Percentiles rank a stretch among this genome's conserved stretches.
Evolutionary conservation across 495 filamentous ascomycete genomes (phyloP).

Genomic region (Talaromyces nanjingensis): DNA sequence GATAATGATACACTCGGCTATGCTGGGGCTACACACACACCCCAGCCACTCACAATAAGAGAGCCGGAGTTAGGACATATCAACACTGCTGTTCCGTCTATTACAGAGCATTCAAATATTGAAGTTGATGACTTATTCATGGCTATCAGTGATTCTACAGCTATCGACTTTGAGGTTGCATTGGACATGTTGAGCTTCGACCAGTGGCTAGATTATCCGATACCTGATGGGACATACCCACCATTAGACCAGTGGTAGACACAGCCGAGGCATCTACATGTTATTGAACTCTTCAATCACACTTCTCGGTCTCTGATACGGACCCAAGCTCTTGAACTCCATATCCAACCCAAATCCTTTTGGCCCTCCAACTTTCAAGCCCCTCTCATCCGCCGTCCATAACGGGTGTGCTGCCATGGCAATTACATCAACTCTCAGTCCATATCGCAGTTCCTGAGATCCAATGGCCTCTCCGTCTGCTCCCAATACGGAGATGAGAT

Average conservation of each 20-base stretch:
- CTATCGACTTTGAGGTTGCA: conserved; percentile 8
- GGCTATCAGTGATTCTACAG: conserved; percentile 2
- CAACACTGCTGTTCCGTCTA: background rate
- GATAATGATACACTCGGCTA: background rate
- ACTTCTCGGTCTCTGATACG: conserved; percentile 18
- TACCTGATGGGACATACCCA: background rate
- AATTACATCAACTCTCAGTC: conserved; percentile 27
- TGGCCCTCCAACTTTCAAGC: conserved; percentile 29
- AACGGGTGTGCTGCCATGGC: conserved; percentile 27
- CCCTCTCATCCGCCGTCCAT: conserved; percentile 25
- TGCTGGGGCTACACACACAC: background rate
- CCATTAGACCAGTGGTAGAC: background rate
- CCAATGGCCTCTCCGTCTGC: conserved; percentile 26
- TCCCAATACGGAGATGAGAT: conserved; percentile 25
- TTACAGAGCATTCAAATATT: background rate
- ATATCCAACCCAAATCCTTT: conserved; percentile 21
- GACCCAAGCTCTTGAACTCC: conserved; percentile 17
- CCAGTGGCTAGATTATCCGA: conserved; percentile 6
- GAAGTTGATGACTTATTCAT: background rate
- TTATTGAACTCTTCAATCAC: conserved; percentile 18
- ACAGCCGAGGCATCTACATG: background rate
- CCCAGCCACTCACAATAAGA: background rate
- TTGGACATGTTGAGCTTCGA: conserved; percentile 8
- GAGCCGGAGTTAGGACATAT: background rate
- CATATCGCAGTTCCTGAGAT: conserved; percentile 29